Conservation (phyloP, 2,329 filamentous ascomycete species). For the Botrytis fragariae region DNA sequence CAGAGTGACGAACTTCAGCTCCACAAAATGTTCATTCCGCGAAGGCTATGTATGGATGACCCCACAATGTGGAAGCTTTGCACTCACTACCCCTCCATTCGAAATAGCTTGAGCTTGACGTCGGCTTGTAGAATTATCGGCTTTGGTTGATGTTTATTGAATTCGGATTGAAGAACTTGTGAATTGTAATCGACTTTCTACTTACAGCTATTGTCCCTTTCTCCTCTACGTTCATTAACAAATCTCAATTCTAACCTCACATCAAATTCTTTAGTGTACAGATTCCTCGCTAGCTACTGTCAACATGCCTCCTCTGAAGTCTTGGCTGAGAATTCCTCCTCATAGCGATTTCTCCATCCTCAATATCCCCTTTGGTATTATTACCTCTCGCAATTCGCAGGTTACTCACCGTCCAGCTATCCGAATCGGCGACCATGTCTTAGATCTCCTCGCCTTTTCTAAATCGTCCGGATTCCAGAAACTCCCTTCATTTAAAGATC, state of each 20-base stretch:
- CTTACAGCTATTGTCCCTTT: not conserved
- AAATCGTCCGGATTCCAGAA: conserved; percentile 57
- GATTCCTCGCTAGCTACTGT: not conserved
- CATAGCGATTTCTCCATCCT: conserved; percentile 60
- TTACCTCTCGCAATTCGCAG: conserved; percentile 49
- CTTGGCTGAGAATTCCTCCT: conserved; percentile 36
- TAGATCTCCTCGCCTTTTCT: conserved; percentile 64
- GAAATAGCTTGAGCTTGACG: not conserved
- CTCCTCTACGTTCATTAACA: not conserved
- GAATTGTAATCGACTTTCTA: not conserved
- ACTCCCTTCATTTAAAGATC: conserved; percentile 50
- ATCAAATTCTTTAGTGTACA: not conserved
- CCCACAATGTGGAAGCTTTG: not conserved
- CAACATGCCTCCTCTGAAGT: conserved; percentile 36
- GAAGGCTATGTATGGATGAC: not conserved
- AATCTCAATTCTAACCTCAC: not conserved
- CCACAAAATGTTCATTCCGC: conserved; percentile 9
- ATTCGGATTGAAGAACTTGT: not conserved
- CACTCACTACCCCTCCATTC: not conserved
- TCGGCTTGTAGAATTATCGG: not conserved
- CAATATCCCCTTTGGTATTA: conserved; percentile 76
- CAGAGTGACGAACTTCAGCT: not conserved
- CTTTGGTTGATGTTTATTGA: not conserved
- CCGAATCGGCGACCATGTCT: conserved; percentile 65
- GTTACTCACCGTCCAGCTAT: conserved; percentile 56